Evolutionary conservation across 495 filamentous ascomycete genomes (phyloP), one percentile per base, ranked within the genome.

Genomic region (Glutinoglossum americanum): DNA sequence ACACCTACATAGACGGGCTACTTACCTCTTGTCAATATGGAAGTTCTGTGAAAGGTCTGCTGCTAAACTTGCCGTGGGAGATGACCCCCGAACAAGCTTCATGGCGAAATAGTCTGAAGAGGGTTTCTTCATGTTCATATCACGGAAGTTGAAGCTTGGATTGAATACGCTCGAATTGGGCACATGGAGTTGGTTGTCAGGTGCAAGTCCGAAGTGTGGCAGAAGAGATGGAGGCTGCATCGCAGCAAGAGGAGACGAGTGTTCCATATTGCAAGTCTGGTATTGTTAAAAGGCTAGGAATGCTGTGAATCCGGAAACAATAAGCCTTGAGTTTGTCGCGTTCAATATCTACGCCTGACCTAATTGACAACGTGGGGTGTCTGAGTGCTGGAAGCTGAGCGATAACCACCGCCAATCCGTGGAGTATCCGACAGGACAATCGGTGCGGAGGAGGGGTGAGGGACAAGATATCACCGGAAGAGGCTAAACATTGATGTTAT

Each of bases 11-110:
- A 13, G 26, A 39, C 33, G 60, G 63, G 58, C 28, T 60, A 73
- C 69, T 67, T 66, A 94, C 89, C 87, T 93, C 62, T 82, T 82
- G 66, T 94, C 89, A 64, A 94, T 82, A 62, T 88, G 88, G 64
- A 97, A 94, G 73, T 96, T 98, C 67, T 94, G 88, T 48, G 89
- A 95, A 62, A 96, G 75, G 68, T 97, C 92, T 48, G 88, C 88
- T 23, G 88, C 90, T 60, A 98, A 71, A 64, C 85, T 92, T 1
- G 87, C 80, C 32, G 87, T 85, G 9, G 92, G 92, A 41, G 92
- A 98, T 8, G 92, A 94, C 27, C 87, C 87, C 55, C 80, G 80
- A 58, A 87, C 72, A 26, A 79, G 74, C 63, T 84, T 84, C 62
- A 83, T 69, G 60, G 72, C 76, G 72, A 93, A 93, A 72, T 90